Evolutionary conservation across 306 rosid species (phyloP), one percentile per base, ranked within the genome.

Genomic region (Vigna radiata): DNA sequence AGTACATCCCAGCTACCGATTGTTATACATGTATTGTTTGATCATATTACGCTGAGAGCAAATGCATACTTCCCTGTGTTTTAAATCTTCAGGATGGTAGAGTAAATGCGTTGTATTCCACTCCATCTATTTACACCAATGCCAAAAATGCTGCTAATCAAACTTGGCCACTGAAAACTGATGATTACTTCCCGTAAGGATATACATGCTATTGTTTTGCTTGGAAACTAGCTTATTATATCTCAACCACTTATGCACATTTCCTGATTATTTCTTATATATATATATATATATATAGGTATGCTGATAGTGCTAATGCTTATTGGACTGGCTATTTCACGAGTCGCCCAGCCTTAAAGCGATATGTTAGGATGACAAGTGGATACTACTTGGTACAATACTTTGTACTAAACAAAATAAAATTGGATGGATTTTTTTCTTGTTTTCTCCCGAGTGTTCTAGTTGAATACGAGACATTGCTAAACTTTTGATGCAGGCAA

Each of bases 301-400:
- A 94, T 80, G 98, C 98, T 14, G 96, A 91, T 85, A 2, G 18
- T 4, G 6, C 49, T 64, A 71, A 89, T 82, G 75, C 96, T 73
- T 94, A 94, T 65, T 94, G 98, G 98, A 94, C 97, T 0, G 98
- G 98, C 50, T 94, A 48, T 81, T 94, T 68, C 80, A 90, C 91
- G 0, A 91, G 98, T 62, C 97, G 96, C 54, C 91, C 96, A 0
- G 90, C 82, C 73, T 73, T 94, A 56, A 94, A 94, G 87, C 59
- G 96, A 81, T 94, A 94, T 81, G 87, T 91, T 58, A 82, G 96
- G 68, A 12, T 73, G 37, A 85, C 90, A 55, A 89, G 97, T 62
- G 98, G 93, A 85, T 94, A 91, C 84, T 90, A 91, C 65, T 75
- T 90, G 98, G 98, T 93, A 93, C 68, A 62, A 36, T 18, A 66